These are phyloP conservation scores for Balakata baccata DNA, from an alignment of 345 rosid genomes.

Conservation along the genomic window DNA sequence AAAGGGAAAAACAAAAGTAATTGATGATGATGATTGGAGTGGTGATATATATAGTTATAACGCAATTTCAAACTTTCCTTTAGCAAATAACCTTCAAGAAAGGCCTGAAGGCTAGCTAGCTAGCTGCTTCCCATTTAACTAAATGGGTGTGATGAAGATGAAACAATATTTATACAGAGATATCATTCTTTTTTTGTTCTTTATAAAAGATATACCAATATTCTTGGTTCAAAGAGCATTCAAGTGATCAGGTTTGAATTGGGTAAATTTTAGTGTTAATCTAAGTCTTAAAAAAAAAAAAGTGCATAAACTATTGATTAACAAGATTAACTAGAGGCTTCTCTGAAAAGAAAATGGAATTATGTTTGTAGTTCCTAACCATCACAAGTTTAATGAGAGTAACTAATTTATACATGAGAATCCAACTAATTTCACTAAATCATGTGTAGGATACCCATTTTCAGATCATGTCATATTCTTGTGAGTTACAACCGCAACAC, in stretches of 20 bases:
- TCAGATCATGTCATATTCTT: neutral
- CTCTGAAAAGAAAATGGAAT: constrained; percentile 38
- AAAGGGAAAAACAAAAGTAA: neutral
- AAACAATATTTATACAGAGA: neutral
- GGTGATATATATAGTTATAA: neutral
- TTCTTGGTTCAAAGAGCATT: constrained; percentile 21
- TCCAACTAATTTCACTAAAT: constrained; percentile 14
- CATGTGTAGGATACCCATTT: neutral
- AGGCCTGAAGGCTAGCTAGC: constrained; percentile 35
- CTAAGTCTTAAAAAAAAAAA: constrained; percentile 14
- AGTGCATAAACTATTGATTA: constrained; percentile 10
- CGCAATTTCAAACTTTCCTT: constrained; percentile 7
- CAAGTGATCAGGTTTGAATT: constrained; percentile 35
- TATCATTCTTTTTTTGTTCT: too few species aligned
- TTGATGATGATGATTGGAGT: neutral
- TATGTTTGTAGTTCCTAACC: constrained; percentile 16
- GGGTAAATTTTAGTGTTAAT: constrained; percentile 37
- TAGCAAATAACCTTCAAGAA: constrained; percentile 25
- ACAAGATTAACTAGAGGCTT: constrained; percentile 23
- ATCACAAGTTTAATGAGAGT: constrained; percentile 34
- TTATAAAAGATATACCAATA: constrained; percentile 2
- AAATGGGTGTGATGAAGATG: constrained; percentile 10
- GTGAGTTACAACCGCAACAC: neutral
- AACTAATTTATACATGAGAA: constrained; percentile 30
- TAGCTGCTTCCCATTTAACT: constrained; percentile 22